A percentile compares a stretch with the other conserved stretches of the same genome.
Conservation (phyloP, 306 rosid genomes). For the Dalbergia oliveri region DNA sequence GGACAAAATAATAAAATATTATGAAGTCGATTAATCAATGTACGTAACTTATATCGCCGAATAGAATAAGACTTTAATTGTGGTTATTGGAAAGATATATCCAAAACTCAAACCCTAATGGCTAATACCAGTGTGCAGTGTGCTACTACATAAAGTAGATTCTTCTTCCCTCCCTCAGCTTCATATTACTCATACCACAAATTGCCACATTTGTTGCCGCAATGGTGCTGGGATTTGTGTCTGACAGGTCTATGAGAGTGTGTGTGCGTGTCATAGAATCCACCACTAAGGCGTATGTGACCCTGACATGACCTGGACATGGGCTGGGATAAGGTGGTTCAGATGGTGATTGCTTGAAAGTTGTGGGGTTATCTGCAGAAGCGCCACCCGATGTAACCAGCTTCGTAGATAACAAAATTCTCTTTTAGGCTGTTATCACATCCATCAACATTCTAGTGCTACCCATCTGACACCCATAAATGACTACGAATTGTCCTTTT, state of each 20-base stretch:
- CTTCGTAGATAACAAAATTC: not conserved
- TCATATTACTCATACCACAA: not conserved
- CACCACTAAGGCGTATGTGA: not conserved
- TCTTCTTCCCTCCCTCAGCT: no score
- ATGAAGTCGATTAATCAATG: no score
- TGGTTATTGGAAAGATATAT: no score
- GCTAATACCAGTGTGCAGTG: no score
- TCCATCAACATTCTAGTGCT: conserved; percentile 7
- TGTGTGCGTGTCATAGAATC: conserved; percentile 25
- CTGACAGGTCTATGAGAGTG: conserved; percentile 49
- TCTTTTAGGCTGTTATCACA: not conserved
- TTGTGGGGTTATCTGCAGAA: not conserved
- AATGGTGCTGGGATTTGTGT: not conserved
- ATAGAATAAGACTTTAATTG: no score
- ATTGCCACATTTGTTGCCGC: conserved; percentile 27
- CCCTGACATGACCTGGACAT: conserved; percentile 37
- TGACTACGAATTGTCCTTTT: not conserved
- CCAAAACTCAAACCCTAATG: no score
- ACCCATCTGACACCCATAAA: conserved; percentile 17
- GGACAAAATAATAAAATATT: no score
- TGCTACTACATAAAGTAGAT: no score
- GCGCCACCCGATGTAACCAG: not conserved
- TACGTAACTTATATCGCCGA: no score
- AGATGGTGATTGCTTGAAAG: not conserved
- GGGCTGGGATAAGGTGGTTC: conserved; percentile 1